These are phyloP conservation scores for Lipomyces yamadae DNA, from an alignment of 805 yeast species.

Conservation along the genomic window DNA sequence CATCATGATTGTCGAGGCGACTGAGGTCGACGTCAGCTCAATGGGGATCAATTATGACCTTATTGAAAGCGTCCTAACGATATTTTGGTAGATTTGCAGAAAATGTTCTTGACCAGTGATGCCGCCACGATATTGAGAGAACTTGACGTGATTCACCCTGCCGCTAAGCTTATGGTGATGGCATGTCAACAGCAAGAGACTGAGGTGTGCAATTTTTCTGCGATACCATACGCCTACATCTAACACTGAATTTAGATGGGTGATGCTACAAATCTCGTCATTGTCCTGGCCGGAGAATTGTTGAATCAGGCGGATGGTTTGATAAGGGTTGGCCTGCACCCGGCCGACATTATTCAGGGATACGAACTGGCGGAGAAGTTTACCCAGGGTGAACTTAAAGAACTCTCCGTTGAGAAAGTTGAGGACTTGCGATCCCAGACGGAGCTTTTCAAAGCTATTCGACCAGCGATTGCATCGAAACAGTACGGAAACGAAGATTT, in stretches of 20 bases:
- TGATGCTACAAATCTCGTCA: conserved; percentile 90
- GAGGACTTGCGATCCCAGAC: conserved; percentile 59
- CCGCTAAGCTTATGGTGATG: conserved; percentile 93
- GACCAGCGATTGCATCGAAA: conserved; percentile 89
- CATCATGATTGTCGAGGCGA: not conserved
- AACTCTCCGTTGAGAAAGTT: conserved; percentile 62
- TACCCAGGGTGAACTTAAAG: conserved; percentile 51
- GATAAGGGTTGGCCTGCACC: conserved; percentile 80
- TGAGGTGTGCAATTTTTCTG: conserved; percentile 50
- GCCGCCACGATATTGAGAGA: conserved; percentile 98
- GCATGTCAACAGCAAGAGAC: conserved; percentile 95
- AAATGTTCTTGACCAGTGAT: conserved; percentile 88
- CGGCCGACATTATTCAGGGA: conserved; percentile 93
- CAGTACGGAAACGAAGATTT: conserved; percentile 87
- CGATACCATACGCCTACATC: not conserved
- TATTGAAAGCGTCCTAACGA: not conserved
- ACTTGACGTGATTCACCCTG: conserved; percentile 94
- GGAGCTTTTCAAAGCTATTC: conserved; percentile 72
- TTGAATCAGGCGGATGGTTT: conserved; percentile 85
- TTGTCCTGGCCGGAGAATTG: conserved; percentile 91
- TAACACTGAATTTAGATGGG: conserved; percentile 64
- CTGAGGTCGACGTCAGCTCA: not conserved
- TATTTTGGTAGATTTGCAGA: conserved; percentile 57
- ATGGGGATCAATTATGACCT: not conserved
- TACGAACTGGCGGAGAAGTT: conserved; percentile 83